Evolutionary conservation across 2,329 filamentous ascomycete genomes (phyloP).

Genomic region (Emydomyces testavorans): DNA sequence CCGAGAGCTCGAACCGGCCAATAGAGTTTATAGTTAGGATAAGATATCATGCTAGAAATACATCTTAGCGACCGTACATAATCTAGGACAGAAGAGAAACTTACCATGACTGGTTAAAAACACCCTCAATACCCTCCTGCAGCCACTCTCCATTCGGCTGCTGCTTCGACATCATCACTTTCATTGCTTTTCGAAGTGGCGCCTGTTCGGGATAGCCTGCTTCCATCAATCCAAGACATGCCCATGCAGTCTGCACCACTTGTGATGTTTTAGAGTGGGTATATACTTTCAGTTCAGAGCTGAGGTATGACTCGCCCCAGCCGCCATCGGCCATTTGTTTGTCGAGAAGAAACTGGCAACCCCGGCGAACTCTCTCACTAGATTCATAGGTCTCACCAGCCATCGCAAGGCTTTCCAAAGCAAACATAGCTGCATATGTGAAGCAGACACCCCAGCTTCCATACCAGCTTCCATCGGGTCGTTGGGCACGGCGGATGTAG

Average conservation of each 20-base stretch:
- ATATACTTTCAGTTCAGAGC: constrained; percentile 67
- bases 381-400: constrained; percentile 72
- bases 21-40: constrained; percentile 97
- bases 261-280: constrained; percentile 68
- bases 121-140: constrained; percentile 91
- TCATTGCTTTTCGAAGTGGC: constrained; percentile 61
- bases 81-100: constrained; percentile 23
- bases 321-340: constrained; percentile 82
- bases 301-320: constrained; percentile 90
- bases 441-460: constrained; percentile 97
- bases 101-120: constrained; percentile 94
- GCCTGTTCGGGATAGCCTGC: constrained; percentile 66
- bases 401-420: constrained; percentile 69
- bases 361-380: constrained; percentile 57
- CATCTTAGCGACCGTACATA: constrained; percentile 18
- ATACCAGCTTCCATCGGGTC: constrained; percentile 85
- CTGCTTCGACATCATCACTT: constrained; percentile 74
- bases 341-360: constrained; percentile 73
- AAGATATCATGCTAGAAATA: constrained; percentile 72
- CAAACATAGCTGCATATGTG: constrained; percentile 95
- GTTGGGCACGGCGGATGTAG: constrained; percentile 73
- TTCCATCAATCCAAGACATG: constrained; percentile 67
- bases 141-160: constrained; percentile 84
- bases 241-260: constrained; percentile 93
- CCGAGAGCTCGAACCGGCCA: constrained; percentile 91